phyloP scores from a whole-genome alignment of 768 basidiomycete species.

The Kwoniella mangroviensis region DNA sequence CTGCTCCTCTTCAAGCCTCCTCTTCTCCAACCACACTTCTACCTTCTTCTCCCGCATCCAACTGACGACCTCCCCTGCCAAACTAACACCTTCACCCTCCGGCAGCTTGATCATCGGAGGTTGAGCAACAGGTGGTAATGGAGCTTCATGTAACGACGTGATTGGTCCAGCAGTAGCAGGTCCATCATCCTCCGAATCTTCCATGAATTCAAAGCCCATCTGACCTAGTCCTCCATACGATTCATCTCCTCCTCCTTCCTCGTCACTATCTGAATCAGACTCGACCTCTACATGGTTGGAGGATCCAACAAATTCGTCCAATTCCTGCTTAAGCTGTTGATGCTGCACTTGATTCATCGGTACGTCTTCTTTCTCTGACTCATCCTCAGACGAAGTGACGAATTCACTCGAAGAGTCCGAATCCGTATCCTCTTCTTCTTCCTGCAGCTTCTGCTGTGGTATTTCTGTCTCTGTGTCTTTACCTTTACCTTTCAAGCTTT shows the following conservation, averaged over 20 bases:
- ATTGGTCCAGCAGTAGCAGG: slow-evolving; percentile 22
- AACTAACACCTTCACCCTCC: slow-evolving; percentile 38
- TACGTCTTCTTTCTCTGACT: slow-evolving; percentile 22
- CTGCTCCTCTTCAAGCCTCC: slow-evolving; percentile 17
- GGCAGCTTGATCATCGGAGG: slow-evolving; percentile 47
- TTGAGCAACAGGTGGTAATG: slow-evolving; percentile 43
- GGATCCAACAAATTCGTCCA: slow-evolving; percentile 31
- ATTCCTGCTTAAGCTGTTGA: slow-evolving; percentile 26
- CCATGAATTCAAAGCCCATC: slow-evolving; percentile 34
- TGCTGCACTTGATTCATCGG: slow-evolving; percentile 32
- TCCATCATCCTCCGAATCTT: slow-evolving; percentile 34
- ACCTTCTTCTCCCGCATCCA: slow-evolving; percentile 54
- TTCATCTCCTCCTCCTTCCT: slow-evolving; percentile 29
- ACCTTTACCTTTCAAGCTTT: slow-evolving; percentile 31
- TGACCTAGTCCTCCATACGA: slow-evolving; percentile 22
- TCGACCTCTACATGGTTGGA: slow-evolving; percentile 17
- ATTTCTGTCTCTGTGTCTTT: slow-evolving; percentile 24
- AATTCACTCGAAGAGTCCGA: slow-evolving; percentile 30
- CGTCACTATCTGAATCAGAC: slow-evolving; percentile 28
- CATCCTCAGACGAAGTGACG: slow-evolving; percentile 28
- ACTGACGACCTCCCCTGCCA: slow-evolving; percentile 55
- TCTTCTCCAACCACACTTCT: slow-evolving; percentile 45
- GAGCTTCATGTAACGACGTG: slow-evolving; percentile 49
- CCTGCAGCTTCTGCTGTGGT: not conserved
- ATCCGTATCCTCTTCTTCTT: slow-evolving; percentile 8